Conservation (phyloP, 2,329 filamentous ascomycete species). For the Aspergillus terreus region DNA sequence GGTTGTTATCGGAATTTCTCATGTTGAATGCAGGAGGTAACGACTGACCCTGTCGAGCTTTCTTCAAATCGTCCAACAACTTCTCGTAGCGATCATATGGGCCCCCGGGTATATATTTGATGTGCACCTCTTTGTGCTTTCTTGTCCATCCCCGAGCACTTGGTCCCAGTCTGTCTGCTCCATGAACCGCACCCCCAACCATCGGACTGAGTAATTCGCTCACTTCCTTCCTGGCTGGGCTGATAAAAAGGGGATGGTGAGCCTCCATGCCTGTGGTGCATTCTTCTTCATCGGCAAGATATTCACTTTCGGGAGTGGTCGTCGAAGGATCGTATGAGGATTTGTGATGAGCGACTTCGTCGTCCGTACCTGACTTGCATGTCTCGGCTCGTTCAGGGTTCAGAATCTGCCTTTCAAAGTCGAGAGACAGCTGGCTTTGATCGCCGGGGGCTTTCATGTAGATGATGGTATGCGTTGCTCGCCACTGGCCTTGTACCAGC, state of each 20-base stretch:
- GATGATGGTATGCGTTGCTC: background rate
- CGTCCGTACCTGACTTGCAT: slow-evolving; percentile 24
- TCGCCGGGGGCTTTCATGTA: background rate
- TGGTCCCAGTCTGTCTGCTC: slow-evolving; percentile 10
- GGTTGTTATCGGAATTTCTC: no score
- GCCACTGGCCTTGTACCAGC: background rate
- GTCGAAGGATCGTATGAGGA: slow-evolving; percentile 23
- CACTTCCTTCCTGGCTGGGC: slow-evolving; percentile 20
- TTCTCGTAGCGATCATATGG: slow-evolving; percentile 10
- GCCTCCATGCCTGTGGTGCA: slow-evolving; percentile 17
- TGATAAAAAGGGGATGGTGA: slow-evolving; percentile 20
- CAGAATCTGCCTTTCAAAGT: slow-evolving; percentile 17
- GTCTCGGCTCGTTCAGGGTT: slow-evolving; percentile 18
- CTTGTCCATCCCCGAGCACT: slow-evolving; percentile 23
- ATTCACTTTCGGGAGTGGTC: slow-evolving; percentile 19
- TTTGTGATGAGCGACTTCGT: slow-evolving; percentile 22
- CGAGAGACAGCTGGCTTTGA: background rate
- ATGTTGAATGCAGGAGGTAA: background rate
- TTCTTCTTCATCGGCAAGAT: slow-evolving; percentile 18
- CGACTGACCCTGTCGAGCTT: background rate
- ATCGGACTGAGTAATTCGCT: slow-evolving; percentile 19
- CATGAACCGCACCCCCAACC: slow-evolving; percentile 12
- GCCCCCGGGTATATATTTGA: slow-evolving; percentile 13
- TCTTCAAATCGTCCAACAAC: slow-evolving; percentile 11
- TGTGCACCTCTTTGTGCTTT: slow-evolving; percentile 16